Base-by-base conservation (phyloP, 2,329 filamentous ascomycete species). In the Fusarium liriodendri region DNA sequence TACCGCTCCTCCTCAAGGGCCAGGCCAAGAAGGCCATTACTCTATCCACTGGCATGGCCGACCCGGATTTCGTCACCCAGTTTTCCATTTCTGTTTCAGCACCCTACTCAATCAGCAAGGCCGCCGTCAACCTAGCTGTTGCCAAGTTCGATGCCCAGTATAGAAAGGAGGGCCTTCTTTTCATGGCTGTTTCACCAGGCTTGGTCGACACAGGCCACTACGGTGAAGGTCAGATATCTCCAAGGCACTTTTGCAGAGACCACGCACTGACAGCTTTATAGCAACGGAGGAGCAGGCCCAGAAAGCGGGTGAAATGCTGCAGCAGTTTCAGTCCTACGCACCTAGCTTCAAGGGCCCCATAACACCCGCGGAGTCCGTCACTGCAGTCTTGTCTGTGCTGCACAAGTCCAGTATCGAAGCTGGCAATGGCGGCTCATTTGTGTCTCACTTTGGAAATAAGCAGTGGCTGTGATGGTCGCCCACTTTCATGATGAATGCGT, bases 391-490 rank as follows among this genome's bases (percentile, higher is more conserved):
- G 45, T 76, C 81, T 4, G 82, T 86, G 29, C 70, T 82, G 1
- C 32, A 76, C 5, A 81, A 80, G 16, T 59, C 67, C 0, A 74
- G 71, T 0, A 64, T 90, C 10, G 84, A 86, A 55, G 81, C 77
- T 42, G 86, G 85, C 0, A 73, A 85, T 73, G 88, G 83, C 2
- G 89, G 90, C 4, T 78, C 81, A 0, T 90, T 89, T 73, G 71
- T 91, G 1, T 89, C 87, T 32, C 89, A 92, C 38, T 75, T 83
- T 65, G 87, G 89, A 5, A 88, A 83, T 71, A 86, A 88, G 79
- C 82, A 86, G 63, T 90, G 88, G 88, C 52, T 90, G 18, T 54
- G 50, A 54, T 32, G 6, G 27, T 20, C 14, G 14, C 22, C 14
- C 9, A 25, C 7, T 6, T 25, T 2, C 20, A 47, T 8, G 22